These are phyloP conservation scores for Thermomucor indicae-seudaticae DNA, from an alignment of 371 early-diverging fungal species.

Conservation along the genomic window DNA sequence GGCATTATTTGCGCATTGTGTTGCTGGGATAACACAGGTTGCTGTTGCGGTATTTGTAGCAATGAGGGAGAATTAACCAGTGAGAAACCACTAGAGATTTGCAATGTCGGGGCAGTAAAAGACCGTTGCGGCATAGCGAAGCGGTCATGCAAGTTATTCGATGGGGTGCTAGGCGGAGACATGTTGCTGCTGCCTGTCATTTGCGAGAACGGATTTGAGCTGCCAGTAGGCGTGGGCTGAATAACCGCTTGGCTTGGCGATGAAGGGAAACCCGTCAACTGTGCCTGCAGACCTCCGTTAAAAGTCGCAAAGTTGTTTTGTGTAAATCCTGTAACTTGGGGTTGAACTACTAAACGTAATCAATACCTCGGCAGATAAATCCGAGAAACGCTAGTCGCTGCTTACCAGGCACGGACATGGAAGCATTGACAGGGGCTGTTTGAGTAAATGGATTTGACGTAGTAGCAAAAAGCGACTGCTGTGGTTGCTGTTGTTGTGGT, in stretches of 20 bases:
- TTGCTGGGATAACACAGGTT: background rate
- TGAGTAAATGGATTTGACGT: conserved; percentile 4
- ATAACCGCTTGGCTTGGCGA: conserved; percentile 1
- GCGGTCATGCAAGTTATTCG: background rate
- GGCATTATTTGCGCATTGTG: background rate
- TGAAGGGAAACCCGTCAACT: conserved; percentile 3
- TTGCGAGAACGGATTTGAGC: conserved; percentile 18
- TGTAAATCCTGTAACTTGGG: background rate
- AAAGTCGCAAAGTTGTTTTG: background rate
- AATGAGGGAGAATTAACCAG: background rate
- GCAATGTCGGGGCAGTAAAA: background rate
- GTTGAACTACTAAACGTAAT: conserved; percentile 3
- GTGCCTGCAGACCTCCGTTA: background rate
- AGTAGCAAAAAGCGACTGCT: conserved; percentile 1
- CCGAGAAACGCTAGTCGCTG: too few species aligned
- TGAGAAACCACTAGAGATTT: background rate
- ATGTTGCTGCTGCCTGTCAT: conserved; percentile 4
- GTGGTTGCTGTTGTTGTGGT: conserved; percentile 16
- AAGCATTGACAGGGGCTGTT: too few species aligned
- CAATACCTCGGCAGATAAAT: too few species aligned
- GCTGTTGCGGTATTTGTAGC: background rate
- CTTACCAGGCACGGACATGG: too few species aligned
- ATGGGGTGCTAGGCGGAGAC: background rate
- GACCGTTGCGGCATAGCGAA: background rate
- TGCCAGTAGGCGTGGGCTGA: conserved; percentile 4